These are phyloP conservation scores for Sequoia sempervirens DNA, from an alignment of 75 land plant genomes.

Conservation along the genomic window DNA sequence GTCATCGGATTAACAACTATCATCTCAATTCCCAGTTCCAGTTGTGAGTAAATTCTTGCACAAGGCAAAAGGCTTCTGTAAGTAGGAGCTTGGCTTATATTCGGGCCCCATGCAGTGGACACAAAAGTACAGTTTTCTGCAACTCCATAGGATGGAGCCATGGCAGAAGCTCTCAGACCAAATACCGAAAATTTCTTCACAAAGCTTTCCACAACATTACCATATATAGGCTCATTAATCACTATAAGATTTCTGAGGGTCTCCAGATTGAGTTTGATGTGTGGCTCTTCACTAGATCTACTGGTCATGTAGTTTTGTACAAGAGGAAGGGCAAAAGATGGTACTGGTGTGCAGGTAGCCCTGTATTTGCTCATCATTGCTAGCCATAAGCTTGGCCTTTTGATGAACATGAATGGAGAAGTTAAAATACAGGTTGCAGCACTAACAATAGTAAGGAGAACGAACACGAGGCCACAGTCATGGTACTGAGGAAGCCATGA, in stretches of 20 bases:
- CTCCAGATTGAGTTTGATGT: constrained; percentile 9
- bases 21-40: constrained; percentile 24
- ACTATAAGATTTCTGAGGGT: constrained; percentile 37
- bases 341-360: constrained; percentile 49
- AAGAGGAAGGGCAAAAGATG: constrained; percentile 34
- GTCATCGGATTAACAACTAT: constrained; percentile 36
- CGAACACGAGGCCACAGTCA: no score
- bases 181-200: constrained; percentile 18
- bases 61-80: constrained; percentile 37
- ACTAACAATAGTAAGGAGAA: no score
- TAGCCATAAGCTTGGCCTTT: no score
- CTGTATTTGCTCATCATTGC: constrained; percentile 17
- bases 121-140: constrained; percentile 64
- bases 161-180: constrained; percentile 28
- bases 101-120: constrained; percentile 35
- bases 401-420: no score
- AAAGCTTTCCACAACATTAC: constrained; percentile 24
- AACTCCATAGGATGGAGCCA: constrained; percentile 57
- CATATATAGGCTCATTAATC: constrained; percentile 49
- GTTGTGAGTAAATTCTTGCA: constrained; percentile 27
- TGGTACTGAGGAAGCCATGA: no score
- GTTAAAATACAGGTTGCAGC: no score
- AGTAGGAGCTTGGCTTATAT: constrained; percentile 14
- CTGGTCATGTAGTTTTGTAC: constrained; percentile 16
- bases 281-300: constrained; percentile 8